Evolutionary conservation across 441 rosid genomes (phyloP), one percentile per base, ranked within the genome.

Genomic region (Jatropha multifida): DNA sequence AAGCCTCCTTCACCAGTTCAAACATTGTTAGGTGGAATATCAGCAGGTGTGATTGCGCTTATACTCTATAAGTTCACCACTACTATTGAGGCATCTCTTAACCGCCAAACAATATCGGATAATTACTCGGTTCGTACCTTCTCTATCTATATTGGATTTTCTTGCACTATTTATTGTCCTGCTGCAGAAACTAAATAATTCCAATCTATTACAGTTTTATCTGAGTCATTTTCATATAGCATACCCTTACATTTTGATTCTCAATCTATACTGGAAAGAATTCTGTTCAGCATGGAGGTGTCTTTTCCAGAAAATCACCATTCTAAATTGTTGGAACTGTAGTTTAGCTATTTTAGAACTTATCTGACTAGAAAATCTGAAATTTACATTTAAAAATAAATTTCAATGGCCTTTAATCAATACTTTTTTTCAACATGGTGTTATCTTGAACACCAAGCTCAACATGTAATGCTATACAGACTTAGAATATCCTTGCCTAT

Each of bases 61-160:
- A 85, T 94, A 74, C 94, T 94, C 71, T 94, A 94, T 68, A 92
- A 94, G 80, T 94, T 92, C 84, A 83, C 96, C 72, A 69, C 80
- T 10, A 94, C 97, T 61, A 75, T 94, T 55, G 96, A 92, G 80
- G 83, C 93, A 1, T 37, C 90, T 63, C 94, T 92, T 73, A 92
- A 86, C 77, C 96, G 96, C 51, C 96, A 90, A 73, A 77, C 92
- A 0, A 42, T 92, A 48, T 87, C 98, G n/a, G 94, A 94, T 74
- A 90, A 79, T 82, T 88, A 84, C 82, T 92, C 98, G 78, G 97
- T 92, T 84, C 0, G 88, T 83, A 74, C 76, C 32, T 69, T 40
- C 52, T 14, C 15, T 6, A 27, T 4, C 7, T 11, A 17, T 32
- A 5, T 26, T 38, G 49, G 52, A 9, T 73, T 42, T 27, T 2